These are phyloP conservation scores for Aspergillus saccharolyticus DNA, from an alignment of 495 filamentous ascomycete genomes.

Conservation along the genomic window DNA sequence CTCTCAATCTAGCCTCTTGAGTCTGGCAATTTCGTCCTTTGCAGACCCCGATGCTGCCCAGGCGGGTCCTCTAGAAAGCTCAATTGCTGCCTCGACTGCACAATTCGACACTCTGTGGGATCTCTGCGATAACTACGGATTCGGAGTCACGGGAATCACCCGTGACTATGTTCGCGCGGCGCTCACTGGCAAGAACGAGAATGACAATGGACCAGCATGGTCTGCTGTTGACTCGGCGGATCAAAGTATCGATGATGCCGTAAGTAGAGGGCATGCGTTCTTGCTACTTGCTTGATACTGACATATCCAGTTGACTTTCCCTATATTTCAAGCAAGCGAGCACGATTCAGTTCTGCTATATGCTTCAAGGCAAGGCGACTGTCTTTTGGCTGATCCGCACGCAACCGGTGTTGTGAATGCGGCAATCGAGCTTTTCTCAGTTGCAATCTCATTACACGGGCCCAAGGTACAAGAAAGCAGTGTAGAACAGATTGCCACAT, in stretches of 20 bases:
- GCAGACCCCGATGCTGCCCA: conserved; percentile 87
- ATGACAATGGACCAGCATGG: conserved; percentile 51
- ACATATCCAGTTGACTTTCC: conserved; percentile 51
- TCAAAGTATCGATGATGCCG: conserved; percentile 62
- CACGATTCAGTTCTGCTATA: conserved; percentile 86
- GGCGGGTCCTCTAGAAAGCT: conserved; percentile 78
- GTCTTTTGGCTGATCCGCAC: conserved; percentile 68
- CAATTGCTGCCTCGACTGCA: conserved; percentile 86
- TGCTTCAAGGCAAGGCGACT: conserved; percentile 42
- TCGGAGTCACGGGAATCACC: conserved; percentile 83
- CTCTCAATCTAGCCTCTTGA: conserved; percentile 86
- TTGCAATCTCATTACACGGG: conserved; percentile 80
- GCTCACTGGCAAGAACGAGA: conserved; percentile 65
- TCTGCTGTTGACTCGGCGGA: conserved; percentile 60
- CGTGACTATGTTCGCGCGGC: conserved; percentile 67
- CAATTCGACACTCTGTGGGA: conserved; percentile 95
- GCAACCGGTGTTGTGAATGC: conserved; percentile 91
- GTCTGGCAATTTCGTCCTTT: conserved; percentile 86
- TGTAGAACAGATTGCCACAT: conserved; percentile 85
- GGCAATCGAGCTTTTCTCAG: conserved; percentile 86
- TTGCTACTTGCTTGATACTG: conserved; percentile 7
- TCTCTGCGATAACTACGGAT: conserved; percentile 87
- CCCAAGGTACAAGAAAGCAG: conserved; percentile 93
- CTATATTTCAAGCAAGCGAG: conserved; percentile 77
- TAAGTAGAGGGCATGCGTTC: conserved; percentile 27